These are phyloP conservation scores for Silybum marianum DNA, from an alignment of 129 eudicot species.

Conservation along the genomic window DNA sequence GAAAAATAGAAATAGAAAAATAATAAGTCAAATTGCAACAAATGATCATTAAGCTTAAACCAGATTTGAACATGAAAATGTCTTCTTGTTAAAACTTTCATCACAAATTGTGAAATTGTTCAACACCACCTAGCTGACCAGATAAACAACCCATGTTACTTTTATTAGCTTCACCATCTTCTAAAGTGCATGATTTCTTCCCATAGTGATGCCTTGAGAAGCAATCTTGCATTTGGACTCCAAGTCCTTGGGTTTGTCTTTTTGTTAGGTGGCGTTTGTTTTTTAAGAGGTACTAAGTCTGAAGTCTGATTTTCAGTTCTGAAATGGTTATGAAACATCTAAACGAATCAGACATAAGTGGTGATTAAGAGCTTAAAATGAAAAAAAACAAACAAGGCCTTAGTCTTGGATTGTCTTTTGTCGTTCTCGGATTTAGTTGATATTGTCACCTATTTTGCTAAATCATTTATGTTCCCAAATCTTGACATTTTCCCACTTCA, in stretches of 20 bases:
- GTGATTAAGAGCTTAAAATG: no score
- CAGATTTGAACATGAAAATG: slow-evolving; percentile 12
- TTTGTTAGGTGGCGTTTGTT: no score
- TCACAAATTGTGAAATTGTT: slow-evolving; percentile 56
- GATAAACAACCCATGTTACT: not conserved
- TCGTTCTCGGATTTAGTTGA: not conserved
- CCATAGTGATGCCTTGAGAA: not conserved
- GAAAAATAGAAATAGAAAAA: no score
- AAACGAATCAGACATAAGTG: no score
- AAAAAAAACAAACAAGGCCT: no score
- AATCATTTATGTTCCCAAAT: not conserved
- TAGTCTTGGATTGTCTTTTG: not conserved
- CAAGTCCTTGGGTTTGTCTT: not conserved
- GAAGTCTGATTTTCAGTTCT: no score
- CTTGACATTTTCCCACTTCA: not conserved
- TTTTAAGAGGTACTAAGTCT: no score
- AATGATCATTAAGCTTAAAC: not conserved
- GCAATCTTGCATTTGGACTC: not conserved
- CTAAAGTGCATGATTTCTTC: not conserved
- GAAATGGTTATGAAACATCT: no score
- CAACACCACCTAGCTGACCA: slow-evolving; percentile 71
- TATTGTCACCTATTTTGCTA: not conserved
- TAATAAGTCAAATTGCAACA: not conserved
- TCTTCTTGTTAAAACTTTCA: slow-evolving; percentile 88
- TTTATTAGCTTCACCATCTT: not conserved